phyloP scores from a whole-genome alignment of 768 basidiomycete species.

The Russula olivacea region DNA sequence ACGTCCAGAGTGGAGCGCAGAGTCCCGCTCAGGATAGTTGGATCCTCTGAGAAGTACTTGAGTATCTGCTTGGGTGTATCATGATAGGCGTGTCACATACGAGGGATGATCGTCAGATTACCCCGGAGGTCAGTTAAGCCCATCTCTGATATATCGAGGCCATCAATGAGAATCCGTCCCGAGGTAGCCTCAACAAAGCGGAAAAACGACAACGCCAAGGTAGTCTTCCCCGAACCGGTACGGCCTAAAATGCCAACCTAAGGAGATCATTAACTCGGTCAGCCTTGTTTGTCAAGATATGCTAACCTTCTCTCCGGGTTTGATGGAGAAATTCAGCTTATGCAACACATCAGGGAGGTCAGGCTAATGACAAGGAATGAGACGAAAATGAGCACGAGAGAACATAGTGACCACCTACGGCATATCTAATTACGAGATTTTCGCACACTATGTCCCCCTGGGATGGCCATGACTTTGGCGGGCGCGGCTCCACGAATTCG shows the following conservation, averaged over 20 bases:
- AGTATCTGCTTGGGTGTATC: not conserved
- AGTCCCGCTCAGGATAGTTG: constrained; percentile 79
- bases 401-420: constrained; percentile 42
- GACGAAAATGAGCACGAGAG: constrained; percentile 1
- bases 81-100: constrained; percentile 35
- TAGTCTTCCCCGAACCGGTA: constrained; percentile 68
- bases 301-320: constrained; percentile 68
- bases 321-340: constrained; percentile 64
- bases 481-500: constrained; percentile 84
- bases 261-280: constrained; percentile 5
- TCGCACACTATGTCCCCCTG: constrained; percentile 64
- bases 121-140: constrained; percentile 79
- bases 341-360: constrained; percentile 85
- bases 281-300: not conserved
- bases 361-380: constrained; percentile 43
- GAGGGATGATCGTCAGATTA: constrained; percentile 69
- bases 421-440: constrained; percentile 70
- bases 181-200: constrained; percentile 82
- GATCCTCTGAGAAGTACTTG: constrained; percentile 58
- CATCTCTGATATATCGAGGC: constrained; percentile 67
- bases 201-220: constrained; percentile 80
- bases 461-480: constrained; percentile 72
- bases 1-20: constrained; percentile 80
- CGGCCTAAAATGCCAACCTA: constrained; percentile 68
- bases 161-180: constrained; percentile 71